These are phyloP conservation scores for Aristolochia californica DNA, from an alignment of 164 flowering plant species.

Conservation along the genomic window DNA sequence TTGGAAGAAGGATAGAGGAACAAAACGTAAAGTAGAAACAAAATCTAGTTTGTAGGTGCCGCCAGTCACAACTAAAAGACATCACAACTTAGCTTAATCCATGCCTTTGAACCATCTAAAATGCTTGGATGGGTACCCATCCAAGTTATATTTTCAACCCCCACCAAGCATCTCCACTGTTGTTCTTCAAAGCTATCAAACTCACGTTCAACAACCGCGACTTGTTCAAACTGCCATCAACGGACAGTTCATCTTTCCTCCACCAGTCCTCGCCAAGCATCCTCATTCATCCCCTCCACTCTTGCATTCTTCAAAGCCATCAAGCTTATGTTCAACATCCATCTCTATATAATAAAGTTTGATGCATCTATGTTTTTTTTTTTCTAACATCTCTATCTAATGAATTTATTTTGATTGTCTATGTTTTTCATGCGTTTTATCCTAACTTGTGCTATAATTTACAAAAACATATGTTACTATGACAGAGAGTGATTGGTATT, in stretches of 20 bases:
- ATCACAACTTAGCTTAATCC: not conserved
- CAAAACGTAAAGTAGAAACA: not conserved
- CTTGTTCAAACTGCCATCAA: constrained; percentile 77
- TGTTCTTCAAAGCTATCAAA: too few relatives aligned
- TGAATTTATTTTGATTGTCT: too few relatives aligned
- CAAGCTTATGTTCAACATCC: constrained; percentile 76
- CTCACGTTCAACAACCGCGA: constrained; percentile 74
- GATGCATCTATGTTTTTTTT: too few relatives aligned
- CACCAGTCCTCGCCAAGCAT: constrained; percentile 95
- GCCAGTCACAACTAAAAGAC: not conserved
- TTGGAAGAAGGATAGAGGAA: not conserved
- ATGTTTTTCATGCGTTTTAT: too few relatives aligned
- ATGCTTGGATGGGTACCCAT: constrained; percentile 93
- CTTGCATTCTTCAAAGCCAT: constrained; percentile 91
- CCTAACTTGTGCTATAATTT: too few relatives aligned
- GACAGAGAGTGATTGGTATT: too few relatives aligned
- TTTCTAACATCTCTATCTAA: too few relatives aligned
- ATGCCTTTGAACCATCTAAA: not conserved
- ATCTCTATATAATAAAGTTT: too few relatives aligned
- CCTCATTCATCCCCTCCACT: constrained; percentile 92
- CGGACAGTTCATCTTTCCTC: constrained; percentile 87
- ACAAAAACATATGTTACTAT: too few relatives aligned
- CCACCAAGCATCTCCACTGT: too few relatives aligned
- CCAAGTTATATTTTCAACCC: constrained; percentile 64
- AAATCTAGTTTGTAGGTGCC: not conserved